Conservation (phyloP, 1,284 basidiomycete species). For the Ceraceosorus bombacis region DNA sequence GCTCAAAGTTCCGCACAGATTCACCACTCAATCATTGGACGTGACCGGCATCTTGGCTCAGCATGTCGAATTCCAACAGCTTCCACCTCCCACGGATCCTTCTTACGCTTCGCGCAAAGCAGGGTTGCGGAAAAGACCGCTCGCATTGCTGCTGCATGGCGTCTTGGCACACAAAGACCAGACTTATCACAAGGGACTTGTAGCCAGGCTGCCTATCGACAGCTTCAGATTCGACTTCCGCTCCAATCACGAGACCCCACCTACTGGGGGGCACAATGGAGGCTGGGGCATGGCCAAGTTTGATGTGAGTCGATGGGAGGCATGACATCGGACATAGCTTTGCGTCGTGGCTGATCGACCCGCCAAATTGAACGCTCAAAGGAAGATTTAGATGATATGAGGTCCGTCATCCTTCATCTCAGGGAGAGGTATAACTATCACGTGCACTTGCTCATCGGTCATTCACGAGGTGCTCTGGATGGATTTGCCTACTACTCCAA, state of each 20-base stretch:
- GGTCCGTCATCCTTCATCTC: constrained; percentile 18
- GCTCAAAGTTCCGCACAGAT: background rate
- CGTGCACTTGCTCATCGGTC: constrained; percentile 8
- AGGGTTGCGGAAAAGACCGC: background rate
- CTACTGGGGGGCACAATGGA: background rate
- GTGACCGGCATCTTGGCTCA: background rate
- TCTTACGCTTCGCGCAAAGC: background rate
- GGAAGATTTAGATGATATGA: constrained; percentile 25
- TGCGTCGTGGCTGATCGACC: background rate
- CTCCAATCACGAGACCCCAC: background rate
- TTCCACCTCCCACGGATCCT: background rate
- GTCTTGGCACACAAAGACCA: constrained; percentile 56
- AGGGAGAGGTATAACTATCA: constrained; percentile 16
- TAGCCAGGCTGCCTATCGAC: constrained; percentile 61
- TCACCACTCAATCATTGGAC: background rate
- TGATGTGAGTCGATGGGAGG: background rate
- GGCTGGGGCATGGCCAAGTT: constrained; percentile 13
- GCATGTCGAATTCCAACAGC: background rate
- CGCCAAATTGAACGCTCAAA: background rate
- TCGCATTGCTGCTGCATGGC: constrained; percentile 37
- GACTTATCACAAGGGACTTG: constrained; percentile 68
- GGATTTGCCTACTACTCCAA: constrained; percentile 4
- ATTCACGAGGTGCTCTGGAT: constrained; percentile 2
- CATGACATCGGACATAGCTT: background rate
- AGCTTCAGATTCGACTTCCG: constrained; percentile 78